phyloP scores from a whole-genome alignment of 768 basidiomycete species.

The Psilocybe subaeruginosa region DNA sequence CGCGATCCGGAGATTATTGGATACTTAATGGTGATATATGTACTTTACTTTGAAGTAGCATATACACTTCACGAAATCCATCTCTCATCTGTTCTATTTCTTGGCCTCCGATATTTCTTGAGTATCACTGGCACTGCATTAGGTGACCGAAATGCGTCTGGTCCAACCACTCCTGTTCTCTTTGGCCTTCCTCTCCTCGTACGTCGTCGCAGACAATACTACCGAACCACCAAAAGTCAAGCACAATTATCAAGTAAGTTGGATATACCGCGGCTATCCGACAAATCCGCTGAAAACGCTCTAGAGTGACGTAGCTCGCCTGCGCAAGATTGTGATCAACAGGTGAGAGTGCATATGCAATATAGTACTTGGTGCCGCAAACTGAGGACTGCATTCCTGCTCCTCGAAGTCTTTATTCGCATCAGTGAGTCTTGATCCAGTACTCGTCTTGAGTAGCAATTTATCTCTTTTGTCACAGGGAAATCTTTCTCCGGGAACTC shows the following conservation, averaged over 20 bases:
- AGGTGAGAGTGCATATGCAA: slow-evolving; percentile 46
- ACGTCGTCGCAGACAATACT: slow-evolving; percentile 52
- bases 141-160: slow-evolving; percentile 54
- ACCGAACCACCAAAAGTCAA: slow-evolving; percentile 46
- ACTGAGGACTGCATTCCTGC: slow-evolving; percentile 1
- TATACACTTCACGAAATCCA: not conserved
- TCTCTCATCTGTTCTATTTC: not conserved
- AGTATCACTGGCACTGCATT: not conserved
- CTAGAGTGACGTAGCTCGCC: slow-evolving; percentile 91
- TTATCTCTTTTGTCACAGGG: slow-evolving; percentile 42
- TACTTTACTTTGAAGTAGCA: not conserved
- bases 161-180: slow-evolving; percentile 52
- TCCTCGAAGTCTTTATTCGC: slow-evolving; percentile 72
- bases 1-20: slow-evolving; percentile 6
- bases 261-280: not conserved
- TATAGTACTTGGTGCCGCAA: not conserved
- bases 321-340: slow-evolving; percentile 93
- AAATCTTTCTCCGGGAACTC: slow-evolving; percentile 87
- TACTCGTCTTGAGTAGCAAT: not conserved
- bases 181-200: slow-evolving; percentile 45
- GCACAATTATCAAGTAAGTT: slow-evolving; percentile 70
- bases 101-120: not conserved
- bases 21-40: not conserved
- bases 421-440: slow-evolving; percentile 50
- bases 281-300: not conserved